Percentiles rank a stretch among this genome's conserved stretches.
Evolutionary conservation across 345 rosid species (phyloP).

Genomic region (Camelina sativa): DNA sequence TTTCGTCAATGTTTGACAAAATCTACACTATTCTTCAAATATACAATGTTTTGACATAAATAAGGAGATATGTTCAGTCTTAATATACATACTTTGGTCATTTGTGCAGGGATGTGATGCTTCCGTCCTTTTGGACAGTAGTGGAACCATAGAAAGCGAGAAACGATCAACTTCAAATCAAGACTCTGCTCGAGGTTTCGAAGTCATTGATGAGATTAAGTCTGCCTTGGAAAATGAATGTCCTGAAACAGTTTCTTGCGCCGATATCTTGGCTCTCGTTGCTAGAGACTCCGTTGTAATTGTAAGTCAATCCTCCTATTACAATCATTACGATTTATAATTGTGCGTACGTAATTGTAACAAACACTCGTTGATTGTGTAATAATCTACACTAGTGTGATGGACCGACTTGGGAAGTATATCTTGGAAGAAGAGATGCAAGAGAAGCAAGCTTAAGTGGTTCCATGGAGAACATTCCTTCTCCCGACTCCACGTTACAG

Average conservation of each 20-base stretch:
- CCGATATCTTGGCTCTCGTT: conserved; percentile 69
- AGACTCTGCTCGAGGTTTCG: conserved; percentile 77
- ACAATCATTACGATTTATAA: background rate
- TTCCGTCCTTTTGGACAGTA: conserved; percentile 66
- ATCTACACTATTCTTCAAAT: background rate
- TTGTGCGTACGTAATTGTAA: background rate
- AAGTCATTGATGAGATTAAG: conserved; percentile 75
- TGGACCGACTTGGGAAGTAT: conserved; percentile 79
- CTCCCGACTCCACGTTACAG: conserved; percentile 72
- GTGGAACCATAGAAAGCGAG: conserved; percentile 63
- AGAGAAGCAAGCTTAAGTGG: conserved; percentile 61
- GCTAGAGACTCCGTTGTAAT: conserved; percentile 80
- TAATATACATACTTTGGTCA: background rate
- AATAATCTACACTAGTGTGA: conserved; percentile 56
- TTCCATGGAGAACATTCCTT: conserved; percentile 68
- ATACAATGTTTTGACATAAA: background rate
- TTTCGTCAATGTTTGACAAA: conserved; percentile 60
- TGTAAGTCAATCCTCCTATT: conserved; percentile 44
- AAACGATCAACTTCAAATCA: conserved; percentile 66
- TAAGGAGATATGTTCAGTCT: background rate
- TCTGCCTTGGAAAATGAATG: conserved; percentile 72
- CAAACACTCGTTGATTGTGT: background rate
- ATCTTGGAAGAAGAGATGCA: conserved; percentile 79
- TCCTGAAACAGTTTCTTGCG: conserved; percentile 78
- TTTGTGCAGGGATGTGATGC: conserved; percentile 79